Percentiles rank a stretch among this genome's conserved stretches.
phyloP scores from a whole-genome alignment of 2,329 filamentous ascomycete species.

The Lachnellula occidentalis region DNA sequence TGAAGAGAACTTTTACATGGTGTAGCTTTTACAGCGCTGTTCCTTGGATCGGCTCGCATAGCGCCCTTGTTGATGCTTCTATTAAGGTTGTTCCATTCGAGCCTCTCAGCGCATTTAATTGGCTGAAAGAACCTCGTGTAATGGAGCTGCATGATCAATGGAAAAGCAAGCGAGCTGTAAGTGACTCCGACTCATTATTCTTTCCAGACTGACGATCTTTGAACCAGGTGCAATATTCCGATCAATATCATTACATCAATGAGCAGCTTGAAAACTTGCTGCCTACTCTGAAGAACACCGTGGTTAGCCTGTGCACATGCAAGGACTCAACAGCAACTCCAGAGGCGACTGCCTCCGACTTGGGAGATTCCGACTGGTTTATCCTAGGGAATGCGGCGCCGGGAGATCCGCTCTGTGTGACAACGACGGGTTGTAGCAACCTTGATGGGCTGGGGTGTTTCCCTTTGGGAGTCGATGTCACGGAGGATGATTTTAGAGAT shows the following conservation, averaged over 20 bases:
- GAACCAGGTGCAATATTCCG: conserved; percentile 2
- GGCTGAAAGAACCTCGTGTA: conserved; percentile 40
- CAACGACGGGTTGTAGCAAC: conserved; percentile 31
- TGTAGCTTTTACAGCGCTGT: conserved; percentile 42
- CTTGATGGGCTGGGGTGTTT: conserved; percentile 41
- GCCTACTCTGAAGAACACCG: conserved; percentile 2
- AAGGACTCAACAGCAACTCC: neutral
- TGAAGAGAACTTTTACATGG: conserved; percentile 40
- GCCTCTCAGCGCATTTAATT: conserved; percentile 41
- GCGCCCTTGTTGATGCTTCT: conserved; percentile 33
- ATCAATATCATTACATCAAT: neutral
- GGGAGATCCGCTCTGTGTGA: conserved; percentile 33
- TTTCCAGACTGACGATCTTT: neutral
- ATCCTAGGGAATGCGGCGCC: neutral
- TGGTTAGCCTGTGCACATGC: conserved; percentile 6
- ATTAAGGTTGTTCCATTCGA: conserved; percentile 31
- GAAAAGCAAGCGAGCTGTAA: conserved; percentile 29
- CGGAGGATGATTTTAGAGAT: conserved; percentile 37
- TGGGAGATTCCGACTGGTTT: conserved; percentile 1
- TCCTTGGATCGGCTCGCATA: conserved; percentile 37
- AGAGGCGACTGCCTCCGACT: neutral
- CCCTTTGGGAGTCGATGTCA: conserved; percentile 39
- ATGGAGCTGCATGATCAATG: conserved; percentile 40
- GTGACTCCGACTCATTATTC: neutral
- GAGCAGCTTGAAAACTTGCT: conserved; percentile 1